Evolutionary conservation across 2,329 filamentous ascomycete species (phyloP), one percentile per base, ranked within the genome.

Genomic region (Fonsecaea erecta): DNA sequence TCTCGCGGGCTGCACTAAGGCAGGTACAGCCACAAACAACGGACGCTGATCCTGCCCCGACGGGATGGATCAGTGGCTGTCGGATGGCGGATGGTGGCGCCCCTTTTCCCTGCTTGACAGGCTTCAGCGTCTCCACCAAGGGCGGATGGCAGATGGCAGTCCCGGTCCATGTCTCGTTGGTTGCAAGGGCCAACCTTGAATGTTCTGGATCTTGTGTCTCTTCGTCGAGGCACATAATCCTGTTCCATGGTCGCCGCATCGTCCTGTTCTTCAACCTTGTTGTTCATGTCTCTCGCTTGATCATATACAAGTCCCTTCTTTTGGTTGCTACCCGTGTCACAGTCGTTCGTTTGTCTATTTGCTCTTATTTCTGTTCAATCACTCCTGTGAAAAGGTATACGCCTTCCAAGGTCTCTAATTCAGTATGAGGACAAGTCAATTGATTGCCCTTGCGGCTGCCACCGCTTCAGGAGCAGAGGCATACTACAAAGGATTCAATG

Each of bases 401-500:
- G 11, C 21, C 7, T 18, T 32, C 26, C 12, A 32, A n/a, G 26
- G 51, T 24, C 12, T 48, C 55, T 21, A 52, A 37, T 14, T 21
- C 43, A 60, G 35, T 8, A 67, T 67, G 65, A 67, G 62, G 43
- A 37, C 57, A 2, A 40, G 21, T 48, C 62, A 51, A 74, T 54
- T 72, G 72, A 64, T 69, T 71, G 61, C 61, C 46, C 51, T 60
- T 4, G 21, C 63, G n/a, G 64, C 59, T 14, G 57, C 66, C 4
- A 53, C 60, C 16, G 28, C 69, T 30, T 60, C 68, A 14, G 55
- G 66, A 14, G 66, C 52, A 18, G 58, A 62, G 43, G 77, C 77
- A 62, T 72, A 69, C 64, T 71, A 60, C 54, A 72, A 70, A 60
- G 74, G 74, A 54, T 74, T 75, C 70, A 75, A 74, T 60, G 63